Conservation (phyloP, 2,329 filamentous ascomycete genomes). For the Penicillium sp. region DNA sequence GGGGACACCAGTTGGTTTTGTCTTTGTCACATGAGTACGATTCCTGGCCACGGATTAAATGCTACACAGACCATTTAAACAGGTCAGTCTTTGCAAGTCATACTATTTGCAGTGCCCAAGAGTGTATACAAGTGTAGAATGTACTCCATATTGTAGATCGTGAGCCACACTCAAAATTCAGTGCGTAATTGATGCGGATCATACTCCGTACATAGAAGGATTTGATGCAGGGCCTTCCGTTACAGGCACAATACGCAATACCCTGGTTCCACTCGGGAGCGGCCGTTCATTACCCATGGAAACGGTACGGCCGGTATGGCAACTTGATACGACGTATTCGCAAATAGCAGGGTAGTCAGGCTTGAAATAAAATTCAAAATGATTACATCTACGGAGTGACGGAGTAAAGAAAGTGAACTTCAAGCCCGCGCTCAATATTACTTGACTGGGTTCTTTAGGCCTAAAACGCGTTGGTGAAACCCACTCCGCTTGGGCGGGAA, state of each 20-base stretch:
- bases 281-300: constrained; percentile 12
- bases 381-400: too few relatives aligned
- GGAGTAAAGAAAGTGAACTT: too few relatives aligned
- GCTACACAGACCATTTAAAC: too few relatives aligned
- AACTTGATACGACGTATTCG: neutral
- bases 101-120: neutral
- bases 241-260: neutral
- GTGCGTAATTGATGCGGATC: neutral
- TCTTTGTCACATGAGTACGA: too few relatives aligned
- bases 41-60: too few relatives aligned
- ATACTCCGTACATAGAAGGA: neutral
- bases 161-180: neutral
- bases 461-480: neutral
- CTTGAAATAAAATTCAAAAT: too few relatives aligned
- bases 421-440: too few relatives aligned
- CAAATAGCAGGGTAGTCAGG: neutral
- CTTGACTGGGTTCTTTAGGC: neutral
- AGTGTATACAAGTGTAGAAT: neutral
- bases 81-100: too few relatives aligned
- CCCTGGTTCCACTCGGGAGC: constrained; percentile 16
- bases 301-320: neutral
- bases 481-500: constrained; percentile 2
- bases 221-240: neutral
- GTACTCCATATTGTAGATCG: neutral
- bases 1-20: too few relatives aligned